Evolutionary conservation across 2,329 filamentous ascomycete genomes (phyloP).

Genomic region (Furcasterigmium furcatum): DNA sequence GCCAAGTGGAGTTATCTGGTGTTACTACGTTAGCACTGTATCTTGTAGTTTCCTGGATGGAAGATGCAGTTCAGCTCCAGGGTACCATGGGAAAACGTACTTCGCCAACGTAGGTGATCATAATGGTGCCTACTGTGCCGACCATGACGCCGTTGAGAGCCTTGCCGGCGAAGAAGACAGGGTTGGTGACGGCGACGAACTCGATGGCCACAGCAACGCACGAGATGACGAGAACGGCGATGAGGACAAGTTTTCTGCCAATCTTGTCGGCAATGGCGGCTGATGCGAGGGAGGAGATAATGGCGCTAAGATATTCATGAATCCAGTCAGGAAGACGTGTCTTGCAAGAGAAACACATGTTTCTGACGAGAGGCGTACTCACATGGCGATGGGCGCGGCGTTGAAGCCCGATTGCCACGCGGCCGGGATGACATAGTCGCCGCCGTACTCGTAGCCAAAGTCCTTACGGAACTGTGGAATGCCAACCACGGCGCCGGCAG

Average conservation of each 20-base stretch:
- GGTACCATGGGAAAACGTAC: too few relatives aligned
- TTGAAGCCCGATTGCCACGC: constrained; percentile 41
- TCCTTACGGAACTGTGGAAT: constrained; percentile 40
- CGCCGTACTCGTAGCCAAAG: constrained; percentile 31
- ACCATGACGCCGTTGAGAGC: constrained; percentile 36
- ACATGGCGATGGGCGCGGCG: constrained; percentile 33
- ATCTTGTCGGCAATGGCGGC: constrained; percentile 28
- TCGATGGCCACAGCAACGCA: constrained; percentile 35
- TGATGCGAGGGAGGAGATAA: constrained; percentile 24
- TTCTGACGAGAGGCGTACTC: too few relatives aligned
- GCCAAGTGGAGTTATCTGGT: constrained; percentile 21
- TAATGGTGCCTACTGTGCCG: constrained; percentile 19
- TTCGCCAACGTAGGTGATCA: constrained; percentile 26
- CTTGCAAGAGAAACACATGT: too few relatives aligned
- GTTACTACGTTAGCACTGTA: constrained; percentile 6
- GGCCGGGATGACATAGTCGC: constrained; percentile 31
- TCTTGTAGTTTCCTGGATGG: too few relatives aligned
- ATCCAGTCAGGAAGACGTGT: too few relatives aligned
- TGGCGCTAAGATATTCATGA: constrained; percentile 8
- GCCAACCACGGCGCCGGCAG: constrained; percentile 32
- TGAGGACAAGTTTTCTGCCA: constrained; percentile 25
- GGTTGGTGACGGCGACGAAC: constrained; percentile 35
- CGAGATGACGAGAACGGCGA: constrained; percentile 28
- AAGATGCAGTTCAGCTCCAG: too few relatives aligned
- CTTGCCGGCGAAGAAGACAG: constrained; percentile 37